phyloP scores from a whole-genome alignment of 139 green algal genomes.

The Raphidocelis subcapitata region DNA sequence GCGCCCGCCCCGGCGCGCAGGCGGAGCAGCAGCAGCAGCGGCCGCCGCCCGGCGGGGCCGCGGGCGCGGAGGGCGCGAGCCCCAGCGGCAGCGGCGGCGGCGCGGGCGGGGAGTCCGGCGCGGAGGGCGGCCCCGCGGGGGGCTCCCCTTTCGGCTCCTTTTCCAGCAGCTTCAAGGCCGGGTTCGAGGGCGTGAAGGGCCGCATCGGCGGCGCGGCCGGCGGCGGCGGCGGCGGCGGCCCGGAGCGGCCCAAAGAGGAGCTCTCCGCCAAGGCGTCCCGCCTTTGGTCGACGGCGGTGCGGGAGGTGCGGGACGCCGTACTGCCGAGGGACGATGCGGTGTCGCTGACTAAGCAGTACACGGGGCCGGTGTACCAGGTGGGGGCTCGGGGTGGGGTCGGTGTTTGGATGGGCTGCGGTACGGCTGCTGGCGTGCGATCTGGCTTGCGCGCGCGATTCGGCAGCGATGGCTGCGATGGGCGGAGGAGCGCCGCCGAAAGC shows the following conservation, averaged over 20 bases:
- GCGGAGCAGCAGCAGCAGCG: slow-evolving; percentile 7
- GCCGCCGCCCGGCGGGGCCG: background rate
- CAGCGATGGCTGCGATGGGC: too few species aligned
- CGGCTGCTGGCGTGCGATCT: too few species aligned
- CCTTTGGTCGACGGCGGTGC: background rate
- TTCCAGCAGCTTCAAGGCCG: slow-evolving; percentile 34
- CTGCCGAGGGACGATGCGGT: slow-evolving; percentile 27
- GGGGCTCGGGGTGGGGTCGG: background rate
- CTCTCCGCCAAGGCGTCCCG: background rate
- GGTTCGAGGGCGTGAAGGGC: slow-evolving; percentile 24
- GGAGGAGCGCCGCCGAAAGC: too few species aligned
- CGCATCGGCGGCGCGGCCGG: slow-evolving; percentile 1
- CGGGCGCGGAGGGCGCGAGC: slow-evolving; percentile 3
- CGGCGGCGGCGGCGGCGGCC: slow-evolving; percentile 1
- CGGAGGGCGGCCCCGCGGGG: background rate
- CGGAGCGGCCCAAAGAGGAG: background rate
- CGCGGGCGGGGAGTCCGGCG: background rate
- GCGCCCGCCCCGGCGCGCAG: background rate
- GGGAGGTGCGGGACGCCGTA: slow-evolving; percentile 25
- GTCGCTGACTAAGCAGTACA: slow-evolving; percentile 19
- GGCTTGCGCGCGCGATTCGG: background rate
- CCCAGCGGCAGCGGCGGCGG: background rate
- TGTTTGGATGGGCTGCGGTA: too few species aligned
- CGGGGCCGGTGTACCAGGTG: slow-evolving; percentile 16
- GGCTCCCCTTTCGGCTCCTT: slow-evolving; percentile 9